Base-by-base conservation (phyloP, 768 basidiomycete genomes). In the Amyloporia xantha region DNA sequence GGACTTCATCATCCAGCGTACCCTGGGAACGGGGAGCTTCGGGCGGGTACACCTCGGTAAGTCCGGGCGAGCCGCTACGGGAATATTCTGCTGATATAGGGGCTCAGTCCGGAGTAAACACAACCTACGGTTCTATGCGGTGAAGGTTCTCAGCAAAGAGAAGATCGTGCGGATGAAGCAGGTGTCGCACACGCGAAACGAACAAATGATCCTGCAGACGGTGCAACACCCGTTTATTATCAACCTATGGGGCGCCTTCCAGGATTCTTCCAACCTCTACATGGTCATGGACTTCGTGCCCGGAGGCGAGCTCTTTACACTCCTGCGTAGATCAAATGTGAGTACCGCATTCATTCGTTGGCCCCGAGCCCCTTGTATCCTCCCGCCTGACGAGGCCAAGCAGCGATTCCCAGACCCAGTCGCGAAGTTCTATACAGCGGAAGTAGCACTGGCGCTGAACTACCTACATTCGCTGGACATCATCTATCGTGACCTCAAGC, bases 241-340 rank as follows among this genome's bases (percentile, higher is more conserved):
- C 71, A 97, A 94, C 64, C 79, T 97, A 4, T 97, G 93, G 93
- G 94, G 94, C 27, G 81, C 84, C 3, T 94, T 94, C 64, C 96
- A 98, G 62, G 96, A 98, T 61, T 66, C 81, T 27, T 68, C 86
- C 17, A 98, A 97, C 65, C 76, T 98, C 12, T 99, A 97, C 73
- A 95, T 99, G 91, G 86, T 98, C 48, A 89, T 98, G 82, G 94
- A 85, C 71, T 97, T 90, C 66, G 91, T 91, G 2, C 90, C 93
- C 3, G 96, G 96, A 6, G 96, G 96, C 13, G 96, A 99, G 65
- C 76, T 99, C 4, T 99, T 98, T 66, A 93, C 92, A 12, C 80
- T 97, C 47, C 68, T 97, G 53, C 79, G 94, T 55, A 78, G 92
- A 68, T 92, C 91, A 42, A 91, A 89, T 63, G 91, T 92, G 38